Conservation (phyloP, 768 basidiomycete genomes). For the Termitomyces sp. region DNA sequence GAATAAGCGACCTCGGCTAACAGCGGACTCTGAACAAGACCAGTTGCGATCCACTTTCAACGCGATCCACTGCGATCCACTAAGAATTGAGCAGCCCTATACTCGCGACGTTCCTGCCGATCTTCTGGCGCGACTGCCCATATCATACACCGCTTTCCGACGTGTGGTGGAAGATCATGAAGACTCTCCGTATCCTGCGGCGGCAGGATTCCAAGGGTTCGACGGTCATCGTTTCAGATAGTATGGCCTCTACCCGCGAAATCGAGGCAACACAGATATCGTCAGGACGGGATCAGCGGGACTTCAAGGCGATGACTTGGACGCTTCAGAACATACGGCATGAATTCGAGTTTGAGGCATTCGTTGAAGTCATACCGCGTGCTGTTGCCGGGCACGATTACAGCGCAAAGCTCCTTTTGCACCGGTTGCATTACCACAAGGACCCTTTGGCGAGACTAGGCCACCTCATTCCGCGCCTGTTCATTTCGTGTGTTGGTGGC, state of each 20-base stretch:
- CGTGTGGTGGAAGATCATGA: conserved; percentile 29
- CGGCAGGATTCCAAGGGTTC: too few relatives aligned
- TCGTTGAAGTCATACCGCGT: neutral
- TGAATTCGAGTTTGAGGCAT: neutral
- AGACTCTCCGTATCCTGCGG: neutral
- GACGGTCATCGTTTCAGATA: conserved; percentile 3
- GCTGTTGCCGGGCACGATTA: neutral
- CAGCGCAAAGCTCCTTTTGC: neutral
- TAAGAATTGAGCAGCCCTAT: too few relatives aligned
- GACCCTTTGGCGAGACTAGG: neutral
- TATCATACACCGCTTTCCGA: conserved; percentile 34
- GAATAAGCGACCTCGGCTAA: too few relatives aligned
- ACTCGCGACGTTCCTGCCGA: conserved; percentile 27
- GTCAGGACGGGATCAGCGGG: neutral
- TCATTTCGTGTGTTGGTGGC: conserved; percentile 14
- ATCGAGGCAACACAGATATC: neutral
- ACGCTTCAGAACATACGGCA: neutral
- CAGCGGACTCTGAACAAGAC: too few relatives aligned
- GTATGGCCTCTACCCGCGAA: neutral
- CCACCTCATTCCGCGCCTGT: conserved; percentile 25
- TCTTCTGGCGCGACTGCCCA: conserved; percentile 32
- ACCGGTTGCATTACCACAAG: neutral
- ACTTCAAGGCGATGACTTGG: neutral
- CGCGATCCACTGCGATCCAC: too few relatives aligned
- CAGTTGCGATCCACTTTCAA: too few relatives aligned